These are phyloP conservation scores for Suillus clintonianus DNA, from an alignment of 768 basidiomycete genomes.

Conservation along the genomic window DNA sequence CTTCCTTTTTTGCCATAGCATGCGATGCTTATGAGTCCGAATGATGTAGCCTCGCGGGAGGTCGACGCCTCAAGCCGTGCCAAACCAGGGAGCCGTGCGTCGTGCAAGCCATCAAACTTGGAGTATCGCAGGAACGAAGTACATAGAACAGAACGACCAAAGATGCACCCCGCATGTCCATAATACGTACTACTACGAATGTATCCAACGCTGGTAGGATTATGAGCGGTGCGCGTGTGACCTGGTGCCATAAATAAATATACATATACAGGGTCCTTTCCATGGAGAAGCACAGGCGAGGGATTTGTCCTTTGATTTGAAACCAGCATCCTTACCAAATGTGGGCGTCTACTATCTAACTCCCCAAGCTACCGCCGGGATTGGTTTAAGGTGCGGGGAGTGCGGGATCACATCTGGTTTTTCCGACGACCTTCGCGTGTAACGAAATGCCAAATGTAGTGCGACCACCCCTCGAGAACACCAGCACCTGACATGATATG, in stretches of 20 bases:
- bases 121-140: neutral
- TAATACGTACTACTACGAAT: neutral
- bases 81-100: neutral
- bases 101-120: neutral
- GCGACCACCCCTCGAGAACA: slow-evolving; percentile 53
- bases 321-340: neutral
- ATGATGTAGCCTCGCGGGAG: neutral
- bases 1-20: neutral
- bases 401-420: neutral
- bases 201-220: neutral
- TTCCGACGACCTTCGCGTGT: slow-evolving; percentile 35
- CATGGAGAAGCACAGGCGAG: neutral
- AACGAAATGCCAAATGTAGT: slow-evolving; percentile 52
- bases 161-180: neutral
- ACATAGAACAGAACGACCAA: neutral
- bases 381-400: neutral
- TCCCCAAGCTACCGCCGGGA: neutral
- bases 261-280: neutral
- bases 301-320: too few species aligned
- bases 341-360: neutral
- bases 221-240: neutral
- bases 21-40: too few species aligned
- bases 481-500: slow-evolving; percentile 48
- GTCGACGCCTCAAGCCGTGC: neutral
- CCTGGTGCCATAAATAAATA: neutral